Evolutionary conservation across 768 basidiomycete genomes (phyloP), one percentile per base, ranked within the genome.

Genomic region (Holtermannia corniformis): DNA sequence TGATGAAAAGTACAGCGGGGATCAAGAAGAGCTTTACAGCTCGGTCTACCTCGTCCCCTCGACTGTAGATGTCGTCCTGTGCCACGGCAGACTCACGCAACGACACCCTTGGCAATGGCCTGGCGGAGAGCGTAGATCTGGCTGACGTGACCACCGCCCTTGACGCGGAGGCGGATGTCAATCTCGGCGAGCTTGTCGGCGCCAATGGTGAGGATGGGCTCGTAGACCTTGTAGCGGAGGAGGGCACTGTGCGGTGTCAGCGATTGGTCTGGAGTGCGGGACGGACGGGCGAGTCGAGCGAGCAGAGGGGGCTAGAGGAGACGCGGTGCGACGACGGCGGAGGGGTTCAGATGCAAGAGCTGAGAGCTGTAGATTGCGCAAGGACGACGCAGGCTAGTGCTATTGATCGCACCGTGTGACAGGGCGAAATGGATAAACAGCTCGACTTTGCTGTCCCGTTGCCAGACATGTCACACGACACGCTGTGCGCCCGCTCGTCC

Each of bases 51-150:
- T 23, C 10, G 21, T 25, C 5, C 5, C 10, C 46, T 47, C 26
- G 11, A 13, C 21, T n/a, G 5, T 25, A 23, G 11, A 27, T 12
- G 21, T 22, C 21, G 11, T 14, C 11, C 21, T 25, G 5, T 2
- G 45, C 25, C 19, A 47, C 5, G 26, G 1, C 16, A 42, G 7
- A 72, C 70, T 60, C 89, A 97, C 47, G 95, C 95, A 66, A 99
- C 87, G 60, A 97, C 75, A 55, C 93, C 95, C 78, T 95, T 96
- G 63, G 88, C 86, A 68, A 99, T 93, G 37, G 95, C 95, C 78
- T 99, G 95, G 59, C 95, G 88, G 73, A 97, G 89, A 59, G 95
- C 95, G 77, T 97, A 99, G 59, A 99, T 81, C 76, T 99, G 93
- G 50, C 93, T 93, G 55, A 90, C 91, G 79, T 97, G 95, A 76